Conservation (phyloP, 441 rosid species). For the Dalechampia spathulata region DNA sequence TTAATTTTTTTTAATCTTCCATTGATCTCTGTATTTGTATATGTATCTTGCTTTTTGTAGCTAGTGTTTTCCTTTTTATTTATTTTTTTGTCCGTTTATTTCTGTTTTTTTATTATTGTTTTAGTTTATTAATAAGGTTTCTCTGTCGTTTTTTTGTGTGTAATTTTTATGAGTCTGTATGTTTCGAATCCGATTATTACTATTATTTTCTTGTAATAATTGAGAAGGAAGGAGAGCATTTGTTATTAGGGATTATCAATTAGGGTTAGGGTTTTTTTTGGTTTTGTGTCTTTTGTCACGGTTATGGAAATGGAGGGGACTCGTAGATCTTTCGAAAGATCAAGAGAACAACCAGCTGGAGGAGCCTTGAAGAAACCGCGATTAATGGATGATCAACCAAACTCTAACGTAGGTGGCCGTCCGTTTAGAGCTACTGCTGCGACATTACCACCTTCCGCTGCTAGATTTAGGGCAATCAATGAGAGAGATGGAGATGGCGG, state of each 20-base stretch:
- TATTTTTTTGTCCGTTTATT: background rate
- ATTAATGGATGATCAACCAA: constrained; percentile 35
- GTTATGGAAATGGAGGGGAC: constrained; percentile 61
- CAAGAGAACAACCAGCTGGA: constrained; percentile 42
- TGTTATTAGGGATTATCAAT: constrained; percentile 14
- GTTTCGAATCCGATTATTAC: constrained; percentile 1
- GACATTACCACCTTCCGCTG: constrained; percentile 13
- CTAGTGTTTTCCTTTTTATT: background rate
- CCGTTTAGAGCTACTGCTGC: constrained; percentile 21
- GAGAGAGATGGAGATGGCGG: constrained; percentile 40
- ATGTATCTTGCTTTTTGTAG: background rate
- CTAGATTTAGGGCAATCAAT: constrained; percentile 34
- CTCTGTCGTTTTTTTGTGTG: no score
- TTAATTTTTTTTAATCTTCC: background rate
- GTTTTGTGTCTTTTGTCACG: constrained; percentile 8
- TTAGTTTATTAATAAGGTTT: no score
- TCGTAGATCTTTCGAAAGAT: constrained; percentile 79
- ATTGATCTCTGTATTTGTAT: constrained; percentile 3
- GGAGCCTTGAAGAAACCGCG: constrained; percentile 55
- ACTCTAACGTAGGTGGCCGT: constrained; percentile 31
- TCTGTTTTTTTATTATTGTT: no score
- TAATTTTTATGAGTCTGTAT: no score
- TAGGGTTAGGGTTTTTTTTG: constrained; percentile 18
- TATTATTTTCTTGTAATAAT: constrained; percentile 17
- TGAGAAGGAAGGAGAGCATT: constrained; percentile 1